Conservation (phyloP, 805 yeast species). For the Zygosaccharomyces rouxii region DNA sequence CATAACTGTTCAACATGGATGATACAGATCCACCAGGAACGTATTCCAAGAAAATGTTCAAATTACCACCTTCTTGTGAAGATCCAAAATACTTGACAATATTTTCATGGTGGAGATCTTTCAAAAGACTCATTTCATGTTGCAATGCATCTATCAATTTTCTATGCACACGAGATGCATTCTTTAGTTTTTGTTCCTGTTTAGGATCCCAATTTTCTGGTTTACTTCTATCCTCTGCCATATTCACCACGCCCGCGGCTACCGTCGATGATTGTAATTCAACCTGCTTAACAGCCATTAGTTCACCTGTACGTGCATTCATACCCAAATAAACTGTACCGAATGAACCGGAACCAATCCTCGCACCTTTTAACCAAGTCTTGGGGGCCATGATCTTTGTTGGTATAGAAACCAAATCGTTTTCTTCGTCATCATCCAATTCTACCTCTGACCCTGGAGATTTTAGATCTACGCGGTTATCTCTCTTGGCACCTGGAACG, state of each 20-base stretch:
- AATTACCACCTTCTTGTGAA: slow-evolving; percentile 59
- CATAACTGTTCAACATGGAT: slow-evolving; percentile 64
- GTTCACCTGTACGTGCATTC: slow-evolving; percentile 87
- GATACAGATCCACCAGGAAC: slow-evolving; percentile 74
- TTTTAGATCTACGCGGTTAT: slow-evolving; percentile 19
- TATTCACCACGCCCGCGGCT: slow-evolving; percentile 26
- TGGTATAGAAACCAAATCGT: slow-evolving; percentile 29
- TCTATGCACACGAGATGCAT: slow-evolving; percentile 36
- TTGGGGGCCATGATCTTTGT: slow-evolving; percentile 51
- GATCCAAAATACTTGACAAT: slow-evolving; percentile 92
- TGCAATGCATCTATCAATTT: slow-evolving; percentile 76
- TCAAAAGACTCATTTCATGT: slow-evolving; percentile 71
- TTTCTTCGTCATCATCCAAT: slow-evolving; percentile 36
- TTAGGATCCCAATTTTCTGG: slow-evolving; percentile 18
- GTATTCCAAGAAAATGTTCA: slow-evolving; percentile 78
- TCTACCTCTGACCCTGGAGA: slow-evolving; percentile 18
- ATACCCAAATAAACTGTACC: slow-evolving; percentile 91
- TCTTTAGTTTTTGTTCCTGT: slow-evolving; percentile 19
- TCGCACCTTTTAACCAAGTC: slow-evolving; percentile 88
- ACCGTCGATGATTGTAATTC: slow-evolving; percentile 50
- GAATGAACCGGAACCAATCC: slow-evolving; percentile 92
- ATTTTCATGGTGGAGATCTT: slow-evolving; percentile 81
- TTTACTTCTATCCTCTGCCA: slow-evolving; percentile 17
- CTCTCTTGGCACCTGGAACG: slow-evolving; percentile 6
- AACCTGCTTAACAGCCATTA: slow-evolving; percentile 97